Base-by-base conservation (phyloP, 306 rosid genomes). In the Medicago arabica region DNA sequence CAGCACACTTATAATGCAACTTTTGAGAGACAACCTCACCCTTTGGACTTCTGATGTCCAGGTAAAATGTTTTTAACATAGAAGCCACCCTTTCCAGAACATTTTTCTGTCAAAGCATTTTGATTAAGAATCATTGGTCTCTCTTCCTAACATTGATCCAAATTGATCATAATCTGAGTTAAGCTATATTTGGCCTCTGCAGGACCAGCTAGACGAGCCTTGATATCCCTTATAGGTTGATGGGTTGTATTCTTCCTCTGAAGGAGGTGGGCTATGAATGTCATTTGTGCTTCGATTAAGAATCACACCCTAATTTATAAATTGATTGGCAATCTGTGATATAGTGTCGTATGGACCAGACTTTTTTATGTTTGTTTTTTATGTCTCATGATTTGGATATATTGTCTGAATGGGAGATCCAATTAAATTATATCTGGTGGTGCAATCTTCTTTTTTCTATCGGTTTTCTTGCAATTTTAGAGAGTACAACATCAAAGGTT, bases 1-100 rank as follows among this genome's bases (percentile, higher is more conserved):
- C 83, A 90, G 96, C 91, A 90, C 96, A n/a, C 93, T 90, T 46
- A 90, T 90, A 57, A 90, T 90, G 96, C 96, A 90, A 74, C 96
- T 90, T 67, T 54, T 90, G 43, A 83, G 96, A 86, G 96, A 90
- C 87, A 90, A 90, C 78, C 93, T 90, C 75, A 90, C 96, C 49
- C 96, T 90, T 57, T 90, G 96, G 96, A 90, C 96, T 68, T 88
- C 96, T 62, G 97, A 91, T 85, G 89, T 78, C 43, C 93, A 85
- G 87, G 97, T 87, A 51, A 46, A 79, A 81, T 77, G 69, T 65
- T 46, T n/a, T 77, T 50, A 76, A 15, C 8, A 61, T 60, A 21
- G 46, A 68, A 38, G 75, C 1, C 6, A 2, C 66, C 17, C 47
- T 23, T 47, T 61, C 8, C 58, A 31, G 49, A 77, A 69, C 71